Evolutionary conservation across 1,284 basidiomycete genomes (phyloP).

Genomic region (Schizopora paradoxa): DNA sequence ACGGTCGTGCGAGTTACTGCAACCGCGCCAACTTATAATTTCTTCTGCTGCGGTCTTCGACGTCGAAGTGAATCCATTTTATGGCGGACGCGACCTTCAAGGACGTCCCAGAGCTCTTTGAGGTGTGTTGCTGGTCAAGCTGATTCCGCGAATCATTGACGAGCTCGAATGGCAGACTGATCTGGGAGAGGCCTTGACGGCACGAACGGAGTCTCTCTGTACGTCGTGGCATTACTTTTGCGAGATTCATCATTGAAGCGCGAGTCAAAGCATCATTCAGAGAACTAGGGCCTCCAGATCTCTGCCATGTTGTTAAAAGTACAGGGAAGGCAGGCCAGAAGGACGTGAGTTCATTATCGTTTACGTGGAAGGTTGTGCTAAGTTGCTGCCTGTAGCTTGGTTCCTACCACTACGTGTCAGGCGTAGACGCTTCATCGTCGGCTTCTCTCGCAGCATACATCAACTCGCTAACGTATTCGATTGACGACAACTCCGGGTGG

Average conservation of each 20-base stretch:
- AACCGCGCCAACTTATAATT: too few species aligned
- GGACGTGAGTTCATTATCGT: constrained; percentile 58
- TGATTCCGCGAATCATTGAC: background rate
- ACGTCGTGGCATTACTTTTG: constrained; percentile 8
- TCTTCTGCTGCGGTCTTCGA: too few species aligned
- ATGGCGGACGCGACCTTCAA: constrained; percentile 40
- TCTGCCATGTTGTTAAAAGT: constrained; percentile 94
- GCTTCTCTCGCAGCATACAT: constrained; percentile 97
- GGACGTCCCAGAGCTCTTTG: constrained; percentile 68
- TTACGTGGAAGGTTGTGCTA: constrained; percentile 13
- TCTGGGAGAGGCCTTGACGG: constrained; percentile 83
- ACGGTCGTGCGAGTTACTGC: too few species aligned
- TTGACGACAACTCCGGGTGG: constrained; percentile 91
- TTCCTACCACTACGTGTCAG: constrained; percentile 93
- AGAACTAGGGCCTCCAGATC: constrained; percentile 94
- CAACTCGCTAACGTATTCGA: constrained; percentile 93
- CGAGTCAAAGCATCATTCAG: constrained; percentile 75
- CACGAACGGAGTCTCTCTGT: constrained; percentile 92
- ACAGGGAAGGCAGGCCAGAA: constrained; percentile 78
- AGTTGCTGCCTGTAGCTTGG: constrained; percentile 54
- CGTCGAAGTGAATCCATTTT: background rate
- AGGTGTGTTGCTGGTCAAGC: constrained; percentile 36
- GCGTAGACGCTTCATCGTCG: constrained; percentile 95
- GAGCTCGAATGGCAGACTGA: constrained; percentile 56
- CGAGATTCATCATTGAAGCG: constrained; percentile 19